Conservation (phyloP, 140 eudicot genomes). For the Ambrosia hybrid region DNA sequence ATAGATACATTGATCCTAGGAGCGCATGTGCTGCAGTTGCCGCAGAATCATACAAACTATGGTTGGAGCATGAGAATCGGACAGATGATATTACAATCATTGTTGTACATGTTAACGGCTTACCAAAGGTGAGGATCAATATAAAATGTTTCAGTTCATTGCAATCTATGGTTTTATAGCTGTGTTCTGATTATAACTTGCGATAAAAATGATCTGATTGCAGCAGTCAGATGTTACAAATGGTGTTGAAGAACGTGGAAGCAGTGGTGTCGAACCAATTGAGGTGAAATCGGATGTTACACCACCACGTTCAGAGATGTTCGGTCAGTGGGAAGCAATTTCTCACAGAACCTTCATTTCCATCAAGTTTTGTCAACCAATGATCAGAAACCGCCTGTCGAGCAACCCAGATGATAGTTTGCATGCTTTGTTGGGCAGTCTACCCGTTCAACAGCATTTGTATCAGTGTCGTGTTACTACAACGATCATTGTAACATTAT, state of each 20-base stretch:
- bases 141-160: not conserved
- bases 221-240: constrained; percentile 40
- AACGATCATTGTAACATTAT: constrained; percentile 10
- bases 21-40: constrained; percentile 84
- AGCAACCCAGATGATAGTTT: constrained; percentile 15
- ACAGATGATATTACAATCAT: constrained; percentile 95
- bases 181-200: constrained; percentile 11
- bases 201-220: constrained; percentile 13
- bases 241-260: constrained; percentile 23
- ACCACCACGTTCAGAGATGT: constrained; percentile 44
- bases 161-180: not conserved
- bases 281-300: constrained; percentile 26
- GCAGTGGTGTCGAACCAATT: constrained; percentile 19
- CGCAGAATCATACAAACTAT: constrained; percentile 84
- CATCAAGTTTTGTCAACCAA: constrained; percentile 19
- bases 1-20: constrained; percentile 72
- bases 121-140: constrained; percentile 51
- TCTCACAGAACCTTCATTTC: constrained; percentile 35
- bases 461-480: not conserved
- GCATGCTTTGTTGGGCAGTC: not conserved
- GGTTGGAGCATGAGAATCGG: constrained; percentile 94
- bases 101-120: constrained; percentile 77
- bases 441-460: constrained; percentile 15
- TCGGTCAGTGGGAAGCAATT: constrained; percentile 37
- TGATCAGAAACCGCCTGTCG: constrained; percentile 17